These are phyloP conservation scores for Neofusicoccum sp. DNA, from an alignment of 2,329 filamentous ascomycete genomes.

Conservation along the genomic window DNA sequence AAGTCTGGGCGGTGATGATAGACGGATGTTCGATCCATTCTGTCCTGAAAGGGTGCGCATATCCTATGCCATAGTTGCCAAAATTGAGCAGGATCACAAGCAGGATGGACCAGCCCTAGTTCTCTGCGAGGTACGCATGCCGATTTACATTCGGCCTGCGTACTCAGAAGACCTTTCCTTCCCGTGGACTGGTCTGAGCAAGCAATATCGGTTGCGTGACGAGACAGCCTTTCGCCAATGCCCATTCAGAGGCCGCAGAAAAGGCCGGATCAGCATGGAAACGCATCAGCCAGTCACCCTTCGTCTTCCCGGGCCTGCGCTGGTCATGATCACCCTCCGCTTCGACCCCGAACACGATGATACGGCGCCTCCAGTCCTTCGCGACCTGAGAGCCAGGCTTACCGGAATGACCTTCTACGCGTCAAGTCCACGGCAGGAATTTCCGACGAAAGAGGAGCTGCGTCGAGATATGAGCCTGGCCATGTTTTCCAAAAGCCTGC, in stretches of 20 bases:
- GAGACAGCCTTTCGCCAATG: background rate
- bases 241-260: background rate
- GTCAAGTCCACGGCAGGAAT: background rate
- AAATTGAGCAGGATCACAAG: background rate
- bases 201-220: background rate
- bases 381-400: background rate
- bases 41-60: background rate
- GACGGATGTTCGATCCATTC: background rate
- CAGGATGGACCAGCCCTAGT: background rate
- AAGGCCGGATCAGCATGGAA: background rate
- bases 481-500: background rate
- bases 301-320: background rate
- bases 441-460: background rate
- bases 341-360: background rate
- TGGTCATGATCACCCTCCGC: background rate
- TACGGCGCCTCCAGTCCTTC: background rate
- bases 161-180: background rate
- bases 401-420: background rate
- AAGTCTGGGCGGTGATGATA: background rate
- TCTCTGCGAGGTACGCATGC: background rate
- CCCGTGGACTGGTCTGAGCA: background rate
- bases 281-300: background rate
- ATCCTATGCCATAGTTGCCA: background rate
- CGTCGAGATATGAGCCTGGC: background rate
- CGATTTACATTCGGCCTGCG: background rate